These are phyloP conservation scores for Penicillium pulvis DNA, from an alignment of 495 filamentous ascomycete genomes.

Conservation along the genomic window DNA sequence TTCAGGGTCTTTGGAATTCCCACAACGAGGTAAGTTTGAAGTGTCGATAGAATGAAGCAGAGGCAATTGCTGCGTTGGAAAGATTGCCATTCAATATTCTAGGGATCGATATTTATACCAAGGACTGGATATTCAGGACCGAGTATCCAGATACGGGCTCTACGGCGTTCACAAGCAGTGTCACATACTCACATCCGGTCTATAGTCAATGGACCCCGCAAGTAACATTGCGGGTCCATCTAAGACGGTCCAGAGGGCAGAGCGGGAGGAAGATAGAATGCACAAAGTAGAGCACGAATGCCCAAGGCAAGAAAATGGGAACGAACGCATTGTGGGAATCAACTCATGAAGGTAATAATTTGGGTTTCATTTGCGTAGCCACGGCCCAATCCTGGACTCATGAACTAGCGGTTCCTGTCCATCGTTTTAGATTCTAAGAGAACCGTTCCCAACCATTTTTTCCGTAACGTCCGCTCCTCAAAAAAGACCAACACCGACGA, in stretches of 20 bases:
- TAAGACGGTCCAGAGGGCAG: background rate
- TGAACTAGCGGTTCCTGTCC: conserved; percentile 37
- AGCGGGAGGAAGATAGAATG: background rate
- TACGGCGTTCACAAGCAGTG: background rate
- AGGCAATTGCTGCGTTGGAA: background rate
- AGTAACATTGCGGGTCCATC: background rate
- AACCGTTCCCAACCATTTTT: conserved; percentile 42
- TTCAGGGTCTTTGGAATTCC: background rate
- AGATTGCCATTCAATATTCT: background rate
- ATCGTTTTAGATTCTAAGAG: conserved; percentile 37
- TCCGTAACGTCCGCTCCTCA: conserved; percentile 45
- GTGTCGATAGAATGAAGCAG: background rate
- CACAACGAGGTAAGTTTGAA: too few relatives aligned
- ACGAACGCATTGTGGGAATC: conserved; percentile 23
- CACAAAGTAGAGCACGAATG: background rate
- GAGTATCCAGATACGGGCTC: background rate
- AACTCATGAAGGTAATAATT: conserved; percentile 37
- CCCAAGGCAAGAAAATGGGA: background rate
- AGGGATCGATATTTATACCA: background rate
- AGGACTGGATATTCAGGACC: background rate
- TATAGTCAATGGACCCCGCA: background rate
- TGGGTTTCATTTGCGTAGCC: conserved; percentile 38
- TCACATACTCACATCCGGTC: background rate
- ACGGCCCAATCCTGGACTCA: conserved; percentile 24
- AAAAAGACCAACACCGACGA: conserved; percentile 47